Conservation (phyloP, 2,329 filamentous ascomycete genomes). For the Aspergillus sclerotialis region DNA sequence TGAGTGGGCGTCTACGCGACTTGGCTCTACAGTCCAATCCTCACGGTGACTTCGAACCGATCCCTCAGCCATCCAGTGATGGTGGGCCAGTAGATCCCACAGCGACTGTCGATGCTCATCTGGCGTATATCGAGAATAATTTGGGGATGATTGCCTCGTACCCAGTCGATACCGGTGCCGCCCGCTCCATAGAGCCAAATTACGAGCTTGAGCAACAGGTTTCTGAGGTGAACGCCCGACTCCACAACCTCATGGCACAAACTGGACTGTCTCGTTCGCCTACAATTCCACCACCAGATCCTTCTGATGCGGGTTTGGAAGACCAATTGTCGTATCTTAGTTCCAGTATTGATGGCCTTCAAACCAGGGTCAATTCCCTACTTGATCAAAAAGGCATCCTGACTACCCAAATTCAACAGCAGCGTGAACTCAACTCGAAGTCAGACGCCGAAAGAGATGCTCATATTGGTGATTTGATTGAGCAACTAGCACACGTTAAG, state of each 20-base stretch:
- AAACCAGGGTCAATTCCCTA: slow-evolving; percentile 66
- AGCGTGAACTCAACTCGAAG: slow-evolving; percentile 84
- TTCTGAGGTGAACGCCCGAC: slow-evolving; percentile 55
- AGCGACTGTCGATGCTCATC: slow-evolving; percentile 45
- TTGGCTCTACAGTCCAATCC: slow-evolving; percentile 50
- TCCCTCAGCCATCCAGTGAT: slow-evolving; percentile 27
- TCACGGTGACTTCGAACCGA: slow-evolving; percentile 27
- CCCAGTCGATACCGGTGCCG: slow-evolving; percentile 2
- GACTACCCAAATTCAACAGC: slow-evolving; percentile 88
- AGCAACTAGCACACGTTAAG: slow-evolving; percentile 54
- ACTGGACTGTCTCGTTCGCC: slow-evolving; percentile 38
- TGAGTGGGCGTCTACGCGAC: slow-evolving; percentile 61
- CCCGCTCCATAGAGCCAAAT: slow-evolving; percentile 8
- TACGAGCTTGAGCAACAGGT: slow-evolving; percentile 50
- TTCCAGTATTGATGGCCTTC: slow-evolving; percentile 70
- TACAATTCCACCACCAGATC: slow-evolving; percentile 52
- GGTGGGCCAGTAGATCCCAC: slow-evolving; percentile 19
- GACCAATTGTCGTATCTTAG: slow-evolving; percentile 71
- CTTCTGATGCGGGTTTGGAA: slow-evolving; percentile 51
- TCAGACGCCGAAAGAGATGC: slow-evolving; percentile 58
- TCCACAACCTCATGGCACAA: slow-evolving; percentile 52
- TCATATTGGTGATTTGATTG: slow-evolving; percentile 39
- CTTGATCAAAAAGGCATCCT: slow-evolving; percentile 85
- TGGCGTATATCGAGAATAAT: slow-evolving; percentile 65
- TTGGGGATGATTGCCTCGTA: slow-evolving; percentile 55